These are phyloP conservation scores for Auricularia sp. DNA, from an alignment of 768 basidiomycete species.

Conservation along the genomic window DNA sequence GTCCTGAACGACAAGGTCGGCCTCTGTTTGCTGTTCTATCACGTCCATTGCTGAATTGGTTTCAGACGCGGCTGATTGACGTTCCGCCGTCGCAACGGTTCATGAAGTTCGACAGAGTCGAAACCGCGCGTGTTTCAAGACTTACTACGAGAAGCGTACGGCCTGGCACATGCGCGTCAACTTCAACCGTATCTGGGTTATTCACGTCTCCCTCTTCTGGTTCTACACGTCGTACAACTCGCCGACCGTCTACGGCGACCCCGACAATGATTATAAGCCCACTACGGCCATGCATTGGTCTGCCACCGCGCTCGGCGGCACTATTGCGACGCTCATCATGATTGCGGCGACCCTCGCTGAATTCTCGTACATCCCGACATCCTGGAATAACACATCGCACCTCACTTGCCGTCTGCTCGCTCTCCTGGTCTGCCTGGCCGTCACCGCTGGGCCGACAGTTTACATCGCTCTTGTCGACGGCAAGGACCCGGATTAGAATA, in stretches of 20 bases:
- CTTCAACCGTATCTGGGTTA: constrained; percentile 99
- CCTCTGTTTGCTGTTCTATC: too few species aligned
- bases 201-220: constrained; percentile 90
- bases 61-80: constrained; percentile 80
- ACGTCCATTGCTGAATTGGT: too few species aligned
- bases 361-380: too few species aligned
- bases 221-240: constrained; percentile 95
- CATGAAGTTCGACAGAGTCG: constrained; percentile 93
- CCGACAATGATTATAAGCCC: constrained; percentile 32
- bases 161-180: constrained; percentile 96
- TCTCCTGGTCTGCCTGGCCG: too few species aligned
- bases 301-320: too few species aligned
- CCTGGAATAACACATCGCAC: too few species aligned
- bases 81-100: constrained; percentile 85
- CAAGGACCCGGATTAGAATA: too few species aligned
- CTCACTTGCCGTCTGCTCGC: too few species aligned
- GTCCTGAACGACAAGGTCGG: constrained; percentile 76
- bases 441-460: too few species aligned
- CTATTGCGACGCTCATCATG: too few species aligned
- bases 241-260: constrained; percentile 65
- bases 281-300: constrained; percentile 84
- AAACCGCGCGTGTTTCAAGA: constrained; percentile 97
- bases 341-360: too few species aligned
- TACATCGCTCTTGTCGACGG: too few species aligned
- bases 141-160: constrained; percentile 94